Conservation (phyloP, 257 asterid genomes). For the Coffea eugenioides region DNA sequence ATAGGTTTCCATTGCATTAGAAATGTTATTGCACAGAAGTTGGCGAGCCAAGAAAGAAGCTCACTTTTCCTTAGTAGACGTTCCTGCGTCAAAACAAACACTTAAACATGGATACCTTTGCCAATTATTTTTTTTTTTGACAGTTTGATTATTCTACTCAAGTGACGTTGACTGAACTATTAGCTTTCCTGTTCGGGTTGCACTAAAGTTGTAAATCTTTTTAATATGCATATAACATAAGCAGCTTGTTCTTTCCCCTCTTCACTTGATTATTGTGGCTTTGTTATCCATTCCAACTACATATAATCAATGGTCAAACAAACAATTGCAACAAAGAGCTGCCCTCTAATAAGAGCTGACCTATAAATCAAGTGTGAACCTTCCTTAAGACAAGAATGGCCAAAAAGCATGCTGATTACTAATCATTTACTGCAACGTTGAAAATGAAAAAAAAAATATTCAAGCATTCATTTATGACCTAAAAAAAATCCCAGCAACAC, state of each 20-base stretch:
- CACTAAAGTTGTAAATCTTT: background rate
- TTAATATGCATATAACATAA: background rate
- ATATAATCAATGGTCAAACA: background rate
- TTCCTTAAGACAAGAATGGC: background rate
- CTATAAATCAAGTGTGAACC: background rate
- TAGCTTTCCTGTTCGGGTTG: background rate
- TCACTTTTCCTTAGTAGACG: conserved; percentile 59
- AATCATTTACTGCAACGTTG: background rate
- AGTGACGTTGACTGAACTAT: background rate
- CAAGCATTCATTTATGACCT: background rate
- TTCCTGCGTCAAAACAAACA: conserved; percentile 89
- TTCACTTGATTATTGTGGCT: background rate
- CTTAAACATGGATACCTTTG: conserved; percentile 51
- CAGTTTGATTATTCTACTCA: conserved; percentile 15
- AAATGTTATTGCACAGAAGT: conserved; percentile 62
- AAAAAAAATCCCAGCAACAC: background rate
- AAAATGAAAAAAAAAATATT: too few species aligned
- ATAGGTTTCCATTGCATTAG: conserved; percentile 67
- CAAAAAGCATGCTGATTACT: background rate
- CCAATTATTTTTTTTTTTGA: conserved; percentile 21
- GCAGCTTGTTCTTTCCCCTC: background rate
- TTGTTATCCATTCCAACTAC: background rate
- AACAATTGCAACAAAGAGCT: background rate
- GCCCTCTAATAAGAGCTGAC: background rate
- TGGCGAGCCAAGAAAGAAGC: conserved; percentile 66